Conservation (phyloP, 345 rosid genomes). For the Kandelia obovata region DNA sequence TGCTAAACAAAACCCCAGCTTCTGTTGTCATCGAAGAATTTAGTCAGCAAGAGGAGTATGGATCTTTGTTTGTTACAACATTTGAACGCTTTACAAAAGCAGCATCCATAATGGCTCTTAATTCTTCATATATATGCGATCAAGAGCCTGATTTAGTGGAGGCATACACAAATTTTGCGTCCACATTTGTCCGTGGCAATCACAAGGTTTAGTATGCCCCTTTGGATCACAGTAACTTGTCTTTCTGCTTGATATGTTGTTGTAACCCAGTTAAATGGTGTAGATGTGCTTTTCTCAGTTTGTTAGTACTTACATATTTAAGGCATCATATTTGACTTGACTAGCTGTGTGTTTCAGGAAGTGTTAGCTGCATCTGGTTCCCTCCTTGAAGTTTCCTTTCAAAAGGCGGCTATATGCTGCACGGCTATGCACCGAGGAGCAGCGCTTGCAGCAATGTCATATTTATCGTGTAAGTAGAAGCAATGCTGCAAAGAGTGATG, state of each 20-base stretch:
- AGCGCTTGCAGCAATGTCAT: conserved; percentile 92
- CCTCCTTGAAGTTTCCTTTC: conserved; percentile 83
- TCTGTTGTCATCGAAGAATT: conserved; percentile 89
- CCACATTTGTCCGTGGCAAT: conserved; percentile 65
- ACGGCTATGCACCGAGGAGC: conserved; percentile 99
- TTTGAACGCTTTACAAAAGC: conserved; percentile 85
- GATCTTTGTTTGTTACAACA: conserved; percentile 64
- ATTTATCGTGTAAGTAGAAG: conserved; percentile 66
- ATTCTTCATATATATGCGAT: conserved; percentile 89
- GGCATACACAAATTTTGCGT: conserved; percentile 87
- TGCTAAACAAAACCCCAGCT: conserved; percentile 39
- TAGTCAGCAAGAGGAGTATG: conserved; percentile 79
- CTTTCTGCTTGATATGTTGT: conserved; percentile 4
- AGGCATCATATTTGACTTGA: conserved; percentile 9
- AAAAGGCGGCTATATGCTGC: conserved; percentile 95
- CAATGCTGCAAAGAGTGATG: background rate
- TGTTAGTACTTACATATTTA: conserved; percentile 3
- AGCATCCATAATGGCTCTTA: conserved; percentile 75
- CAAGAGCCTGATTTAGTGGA: conserved; percentile 98
- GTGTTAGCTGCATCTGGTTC: conserved; percentile 70
- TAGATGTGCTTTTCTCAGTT: background rate
- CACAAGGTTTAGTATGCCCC: conserved; percentile 55
- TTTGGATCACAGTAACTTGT: conserved; percentile 9
- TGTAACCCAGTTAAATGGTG: background rate
- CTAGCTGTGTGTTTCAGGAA: conserved; percentile 46